These are phyloP conservation scores for Scleromitrula shiraiana DNA, from an alignment of 2,329 filamentous ascomycete species.

Conservation along the genomic window DNA sequence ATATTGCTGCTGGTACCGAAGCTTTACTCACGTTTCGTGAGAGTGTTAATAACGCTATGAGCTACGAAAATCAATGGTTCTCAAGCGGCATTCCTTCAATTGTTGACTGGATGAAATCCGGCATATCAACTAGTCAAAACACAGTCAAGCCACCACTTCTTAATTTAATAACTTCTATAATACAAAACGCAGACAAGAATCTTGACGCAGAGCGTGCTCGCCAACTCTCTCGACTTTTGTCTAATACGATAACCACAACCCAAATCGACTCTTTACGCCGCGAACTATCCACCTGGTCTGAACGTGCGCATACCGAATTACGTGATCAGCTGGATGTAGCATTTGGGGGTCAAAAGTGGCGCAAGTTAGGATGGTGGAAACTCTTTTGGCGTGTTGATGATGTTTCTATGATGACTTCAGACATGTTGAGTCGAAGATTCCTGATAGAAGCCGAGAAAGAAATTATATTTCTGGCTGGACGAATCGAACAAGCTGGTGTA, in stretches of 20 bases:
- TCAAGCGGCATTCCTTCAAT: slow-evolving; percentile 60
- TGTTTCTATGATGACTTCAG: slow-evolving; percentile 71
- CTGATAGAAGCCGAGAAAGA: slow-evolving; percentile 70
- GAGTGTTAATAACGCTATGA: slow-evolving; percentile 59
- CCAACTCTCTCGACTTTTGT: slow-evolving; percentile 28
- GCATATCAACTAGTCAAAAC: slow-evolving; percentile 33
- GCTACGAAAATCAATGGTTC: slow-evolving; percentile 69
- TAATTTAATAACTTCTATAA: slow-evolving; percentile 57
- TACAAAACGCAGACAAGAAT: slow-evolving; percentile 44
- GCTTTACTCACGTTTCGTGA: slow-evolving; percentile 62
- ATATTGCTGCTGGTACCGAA: slow-evolving; percentile 52
- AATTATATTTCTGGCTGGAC: slow-evolving; percentile 75
- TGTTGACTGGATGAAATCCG: slow-evolving; percentile 54
- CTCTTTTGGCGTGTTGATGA: slow-evolving; percentile 93
- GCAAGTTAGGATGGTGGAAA: slow-evolving; percentile 84
- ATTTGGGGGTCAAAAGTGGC: slow-evolving; percentile 70
- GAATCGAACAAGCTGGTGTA: slow-evolving; percentile 58
- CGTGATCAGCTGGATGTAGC: slow-evolving; percentile 71
- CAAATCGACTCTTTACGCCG: slow-evolving; percentile 42
- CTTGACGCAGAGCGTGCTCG: slow-evolving; percentile 43
- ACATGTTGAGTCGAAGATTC: slow-evolving; percentile 71
- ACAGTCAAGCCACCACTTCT: slow-evolving; percentile 58
- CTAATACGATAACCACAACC: slow-evolving; percentile 28
- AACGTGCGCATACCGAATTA: slow-evolving; percentile 74
- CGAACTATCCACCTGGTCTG: slow-evolving; percentile 64